A percentile compares a stretch with the other conserved stretches of the same genome.
These are phyloP conservation scores for Rubroshorea leprosula DNA, from an alignment of 345 rosid genomes.

Conservation along the genomic window DNA sequence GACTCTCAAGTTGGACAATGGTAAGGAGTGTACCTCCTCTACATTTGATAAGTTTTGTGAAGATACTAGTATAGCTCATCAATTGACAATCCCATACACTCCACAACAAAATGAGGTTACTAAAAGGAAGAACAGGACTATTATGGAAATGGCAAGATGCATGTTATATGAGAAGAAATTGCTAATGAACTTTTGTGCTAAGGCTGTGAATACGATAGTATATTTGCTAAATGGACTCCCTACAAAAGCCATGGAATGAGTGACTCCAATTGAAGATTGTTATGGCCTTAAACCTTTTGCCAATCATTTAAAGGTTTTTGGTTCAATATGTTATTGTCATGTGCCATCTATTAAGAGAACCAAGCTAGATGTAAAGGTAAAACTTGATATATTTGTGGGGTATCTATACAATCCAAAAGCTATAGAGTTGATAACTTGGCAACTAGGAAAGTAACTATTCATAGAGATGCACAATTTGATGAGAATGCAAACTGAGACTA, in stretches of 20 bases:
- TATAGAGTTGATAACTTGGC: neutral
- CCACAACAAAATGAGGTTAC: neutral
- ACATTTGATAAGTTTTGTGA: neutral
- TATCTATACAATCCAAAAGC: neutral
- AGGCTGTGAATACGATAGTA: neutral
- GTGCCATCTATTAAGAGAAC: too few relatives aligned
- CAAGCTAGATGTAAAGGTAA: neutral
- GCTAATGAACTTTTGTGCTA: neutral
- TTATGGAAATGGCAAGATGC: too few relatives aligned
- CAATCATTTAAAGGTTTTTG: too few relatives aligned
- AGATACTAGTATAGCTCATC: neutral
- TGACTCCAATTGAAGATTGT: neutral
- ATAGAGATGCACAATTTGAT: too few relatives aligned
- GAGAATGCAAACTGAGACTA: too few relatives aligned
- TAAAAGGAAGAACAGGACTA: too few relatives aligned
- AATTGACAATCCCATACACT: neutral
- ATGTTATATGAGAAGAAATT: too few relatives aligned
- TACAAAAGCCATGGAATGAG: too few relatives aligned
- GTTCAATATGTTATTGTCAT: too few relatives aligned
- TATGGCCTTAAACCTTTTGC: too few relatives aligned
- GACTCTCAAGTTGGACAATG: too few relatives aligned
- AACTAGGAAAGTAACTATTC: neutral
- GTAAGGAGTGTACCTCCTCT: neutral
- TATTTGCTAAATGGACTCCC: neutral
- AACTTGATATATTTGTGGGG: neutral